Evolutionary conservation across 2,329 filamentous ascomycete genomes (phyloP).

Genomic region (Xylariaceae sp.): DNA sequence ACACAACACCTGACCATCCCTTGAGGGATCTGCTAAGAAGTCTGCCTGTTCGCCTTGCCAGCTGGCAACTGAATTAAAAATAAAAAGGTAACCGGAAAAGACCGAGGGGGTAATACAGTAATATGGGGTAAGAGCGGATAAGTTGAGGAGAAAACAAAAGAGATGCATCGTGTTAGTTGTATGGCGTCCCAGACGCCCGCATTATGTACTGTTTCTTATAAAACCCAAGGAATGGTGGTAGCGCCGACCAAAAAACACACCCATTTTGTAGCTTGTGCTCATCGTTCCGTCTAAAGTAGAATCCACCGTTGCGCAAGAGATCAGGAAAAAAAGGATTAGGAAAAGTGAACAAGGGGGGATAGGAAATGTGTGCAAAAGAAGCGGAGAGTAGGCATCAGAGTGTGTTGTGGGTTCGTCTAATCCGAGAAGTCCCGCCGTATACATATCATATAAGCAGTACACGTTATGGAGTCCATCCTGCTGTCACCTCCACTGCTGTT

Average conservation of each 20-base stretch:
- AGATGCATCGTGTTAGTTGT: slow-evolving; percentile 16
- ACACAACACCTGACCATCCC: slow-evolving; percentile 9
- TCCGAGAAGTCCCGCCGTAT: slow-evolving; percentile 13
- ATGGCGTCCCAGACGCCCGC: slow-evolving; percentile 21
- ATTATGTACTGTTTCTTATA: slow-evolving; percentile 24
- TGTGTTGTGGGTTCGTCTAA: slow-evolving; percentile 25
- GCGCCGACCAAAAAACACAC: slow-evolving; percentile 17
- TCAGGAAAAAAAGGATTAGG: slow-evolving; percentile 15
- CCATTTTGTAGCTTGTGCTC: slow-evolving; percentile 13
- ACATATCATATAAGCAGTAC: slow-evolving; percentile 6
- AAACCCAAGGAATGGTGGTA: slow-evolving; percentile 17
- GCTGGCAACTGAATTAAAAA: slow-evolving; percentile 8
- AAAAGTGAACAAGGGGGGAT: slow-evolving; percentile 3
- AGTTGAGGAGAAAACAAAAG: slow-evolving; percentile 10
- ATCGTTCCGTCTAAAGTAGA: slow-evolving; percentile 24
- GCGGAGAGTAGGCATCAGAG: slow-evolving; percentile 20
- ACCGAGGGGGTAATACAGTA: neutral
- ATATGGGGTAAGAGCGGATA: neutral
- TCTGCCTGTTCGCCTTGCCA: slow-evolving; percentile 10
- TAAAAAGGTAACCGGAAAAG: slow-evolving; percentile 12
- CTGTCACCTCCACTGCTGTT: slow-evolving; percentile 23
- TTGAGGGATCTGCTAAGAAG: slow-evolving; percentile 9
- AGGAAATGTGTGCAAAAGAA: too few relatives aligned
- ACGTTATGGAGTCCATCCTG: slow-evolving; percentile 14
- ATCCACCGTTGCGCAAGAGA: slow-evolving; percentile 24